Base-by-base conservation (phyloP, 495 filamentous ascomycete species). In the Daldinia caldariorum region DNA sequence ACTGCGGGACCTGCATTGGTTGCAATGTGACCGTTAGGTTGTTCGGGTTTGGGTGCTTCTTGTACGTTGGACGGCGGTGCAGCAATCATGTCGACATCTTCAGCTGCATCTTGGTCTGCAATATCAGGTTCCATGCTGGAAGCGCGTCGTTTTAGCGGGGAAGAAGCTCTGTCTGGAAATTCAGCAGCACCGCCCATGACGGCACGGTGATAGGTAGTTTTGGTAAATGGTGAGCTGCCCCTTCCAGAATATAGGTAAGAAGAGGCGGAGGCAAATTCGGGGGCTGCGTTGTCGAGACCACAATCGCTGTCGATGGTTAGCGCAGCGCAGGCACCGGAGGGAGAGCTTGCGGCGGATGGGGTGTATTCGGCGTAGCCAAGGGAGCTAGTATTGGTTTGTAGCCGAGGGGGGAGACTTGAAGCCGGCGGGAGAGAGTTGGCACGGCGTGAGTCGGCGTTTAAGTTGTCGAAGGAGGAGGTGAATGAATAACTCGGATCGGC, bases 271-370 rank as follows among this genome's bases (percentile, higher is more conserved):
- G 29, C 29, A 7, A 47, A 47, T 12, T 77, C 73, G 13, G 73
- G 73, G 7, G 63, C 70, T 10, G 75, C 70, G 7, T 78, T 85
- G 49, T 89, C 88, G 69, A 83, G 81, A 63, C 77, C 80, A 50
- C 83, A 79, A 70, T 91, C 90, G 67, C 85, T 85, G 63, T 90
- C 86, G 53, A 94, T 81, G 57, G 88, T 87, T 58, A 94, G 80
- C 50, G 87, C 88, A 71, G 90, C 87, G 85, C 89, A 94, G 70
- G 90, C 90, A 68, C 88, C 88, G 72, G 86, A 89, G 13, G 91
- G 90, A 32, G 87, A 91, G 74, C 89, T 91, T 58, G 88, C 85
- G 16, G 82, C 79, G 43, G 84, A 88, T 14, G 83, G 83, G 43
- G 80, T 76, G 76, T 84, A 83, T 69, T 87, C 88, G 9, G 43